These are phyloP conservation scores for Arctium lappa DNA, from an alignment of 129 eudicot genomes.

Conservation along the genomic window DNA sequence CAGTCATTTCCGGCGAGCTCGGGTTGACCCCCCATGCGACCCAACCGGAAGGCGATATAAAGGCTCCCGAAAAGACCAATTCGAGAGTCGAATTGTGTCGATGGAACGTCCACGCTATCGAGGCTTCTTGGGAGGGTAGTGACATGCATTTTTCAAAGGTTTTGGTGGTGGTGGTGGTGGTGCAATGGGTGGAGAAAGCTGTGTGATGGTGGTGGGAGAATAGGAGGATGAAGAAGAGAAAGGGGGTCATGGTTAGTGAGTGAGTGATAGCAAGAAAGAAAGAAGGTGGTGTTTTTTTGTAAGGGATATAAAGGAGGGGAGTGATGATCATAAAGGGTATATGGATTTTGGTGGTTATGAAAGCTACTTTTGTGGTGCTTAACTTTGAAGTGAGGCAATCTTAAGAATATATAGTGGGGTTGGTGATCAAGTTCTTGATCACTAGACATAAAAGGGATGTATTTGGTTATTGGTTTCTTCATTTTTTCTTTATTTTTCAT, in stretches of 20 bases:
- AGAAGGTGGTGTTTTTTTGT: constrained; percentile 4
- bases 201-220: constrained; percentile 21
- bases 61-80: constrained; percentile 68
- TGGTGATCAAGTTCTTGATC: constrained; percentile 17
- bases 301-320: constrained; percentile 22
- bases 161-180: constrained; percentile 50
- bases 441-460: constrained; percentile 9
- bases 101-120: constrained; percentile 85
- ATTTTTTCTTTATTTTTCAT: constrained; percentile 3
- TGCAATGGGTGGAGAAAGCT: constrained; percentile 58
- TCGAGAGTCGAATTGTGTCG: constrained; percentile 82
- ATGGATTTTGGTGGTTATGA: constrained; percentile 17
- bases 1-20: constrained; percentile 74
- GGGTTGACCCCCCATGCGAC: constrained; percentile 96
- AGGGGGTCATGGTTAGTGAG: constrained; percentile 30
- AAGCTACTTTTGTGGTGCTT: constrained; percentile 36
- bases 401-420: constrained; percentile 24
- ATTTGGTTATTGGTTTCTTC: background rate
- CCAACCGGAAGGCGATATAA: constrained; percentile 98
- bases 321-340: constrained; percentile 29
- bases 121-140: constrained; percentile 87
- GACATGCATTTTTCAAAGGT: constrained; percentile 73
- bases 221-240: constrained; percentile 30
- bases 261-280: background rate
- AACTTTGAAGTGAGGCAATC: constrained; percentile 54